A percentile compares a stretch with the other conserved stretches of the same genome.
phyloP scores from a whole-genome alignment of 148 eudicot genomes.

The Oxyria digyna region DNA sequence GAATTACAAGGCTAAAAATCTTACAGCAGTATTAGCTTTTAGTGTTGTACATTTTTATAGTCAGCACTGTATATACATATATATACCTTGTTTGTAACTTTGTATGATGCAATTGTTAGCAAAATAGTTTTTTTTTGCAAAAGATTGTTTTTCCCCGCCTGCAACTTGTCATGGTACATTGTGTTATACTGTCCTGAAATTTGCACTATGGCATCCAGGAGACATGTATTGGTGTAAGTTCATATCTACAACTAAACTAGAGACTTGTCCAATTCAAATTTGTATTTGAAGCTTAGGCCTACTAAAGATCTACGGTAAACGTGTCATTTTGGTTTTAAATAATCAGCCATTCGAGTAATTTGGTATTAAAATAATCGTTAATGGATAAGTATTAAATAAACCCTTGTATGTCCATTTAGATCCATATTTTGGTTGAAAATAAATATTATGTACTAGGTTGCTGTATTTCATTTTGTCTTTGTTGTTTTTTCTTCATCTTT shows the following conservation, averaged over 20 bases:
- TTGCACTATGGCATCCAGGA: not conserved
- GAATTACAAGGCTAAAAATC: not conserved
- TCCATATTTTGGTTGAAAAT: not conserved
- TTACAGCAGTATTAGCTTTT: not conserved
- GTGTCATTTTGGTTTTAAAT: not conserved
- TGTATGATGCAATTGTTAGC: not conserved
- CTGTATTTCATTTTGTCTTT: not conserved
- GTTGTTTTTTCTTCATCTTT: not conserved
- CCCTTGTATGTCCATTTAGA: not conserved
- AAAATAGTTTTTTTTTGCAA: not conserved
- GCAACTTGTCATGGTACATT: constrained; percentile 1
- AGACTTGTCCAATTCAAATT: not conserved
- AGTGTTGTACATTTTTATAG: not conserved
- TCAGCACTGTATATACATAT: not conserved
- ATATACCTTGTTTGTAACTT: not conserved
- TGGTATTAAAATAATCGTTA: not conserved
- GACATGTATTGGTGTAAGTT: not conserved
- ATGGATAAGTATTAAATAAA: not conserved
- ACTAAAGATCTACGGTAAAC: not conserved
- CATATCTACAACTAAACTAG: not conserved
- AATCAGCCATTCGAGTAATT: not conserved
- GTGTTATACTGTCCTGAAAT: not conserved
- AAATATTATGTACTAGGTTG: not conserved
- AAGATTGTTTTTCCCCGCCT: not conserved
- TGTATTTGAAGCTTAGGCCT: not conserved